Base-by-base conservation (phyloP, 2,329 filamentous ascomycete genomes). In the Diaporthe vaccinii region DNA sequence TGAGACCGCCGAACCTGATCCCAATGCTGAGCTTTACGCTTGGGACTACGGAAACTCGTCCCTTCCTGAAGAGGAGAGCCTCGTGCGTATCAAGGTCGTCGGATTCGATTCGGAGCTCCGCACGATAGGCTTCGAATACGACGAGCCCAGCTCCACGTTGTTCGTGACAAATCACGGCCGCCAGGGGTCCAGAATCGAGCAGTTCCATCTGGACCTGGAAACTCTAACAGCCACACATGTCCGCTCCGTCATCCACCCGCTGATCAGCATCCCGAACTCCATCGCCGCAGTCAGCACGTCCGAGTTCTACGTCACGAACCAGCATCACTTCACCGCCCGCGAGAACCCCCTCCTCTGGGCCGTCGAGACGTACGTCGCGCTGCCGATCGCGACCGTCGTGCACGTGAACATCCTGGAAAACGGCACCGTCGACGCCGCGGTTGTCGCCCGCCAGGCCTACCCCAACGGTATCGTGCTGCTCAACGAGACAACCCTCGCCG, bases 271-370 rank as follows among this genome's bases (percentile, higher is more conserved):
- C 0, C 85, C 86, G 5, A 87, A 87, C 75, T 79, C 85, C 10
- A 83, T 87, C 20, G 79, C 79, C 3, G 72, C 84, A 1, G 74
- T 84, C 41, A 83, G 80, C 73, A 76, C 74, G 10, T 78, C 82
- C 3, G 84, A 86, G 74, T 78, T 87, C 28, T 84, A 84, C 70
- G 82, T 87, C 28, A 86, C 85, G 4, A 87, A 86, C 61, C 82
- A 84, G 74, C 84, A 86, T 75, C 72, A 80, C 76, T 83, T 86
- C 74, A 78, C 81, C 1, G 75, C 78, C 15, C 76, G 75, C 3
- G 71, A 82, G 10, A 74, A 76, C 3, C 78, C 73, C 0, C 4
- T 82, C 0, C 77, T 86, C 0, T 78, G 81, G 12, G 72, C 74
- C 1, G 1, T 84, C 0, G 86, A 87, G 78, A 85, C 82, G 0